Evolutionary conservation across 1,284 basidiomycete species (phyloP).

Genomic region (Moesziomyces parantarcticus): DNA sequence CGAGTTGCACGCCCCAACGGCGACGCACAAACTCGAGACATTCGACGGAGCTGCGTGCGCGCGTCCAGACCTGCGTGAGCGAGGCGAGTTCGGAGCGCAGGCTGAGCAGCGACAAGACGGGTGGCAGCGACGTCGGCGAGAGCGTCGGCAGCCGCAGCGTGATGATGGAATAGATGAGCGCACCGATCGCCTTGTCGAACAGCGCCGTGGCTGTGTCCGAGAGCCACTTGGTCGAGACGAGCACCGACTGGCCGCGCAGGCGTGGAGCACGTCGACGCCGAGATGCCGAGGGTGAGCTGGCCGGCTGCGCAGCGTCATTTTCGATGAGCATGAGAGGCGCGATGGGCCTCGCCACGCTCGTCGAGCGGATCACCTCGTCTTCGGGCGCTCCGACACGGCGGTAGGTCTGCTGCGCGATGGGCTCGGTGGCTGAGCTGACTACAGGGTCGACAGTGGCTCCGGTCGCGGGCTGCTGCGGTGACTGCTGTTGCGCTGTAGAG

Average conservation of each 20-base stretch:
- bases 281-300: conserved; percentile 3
- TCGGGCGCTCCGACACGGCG: conserved; percentile 36
- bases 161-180: conserved; percentile 43
- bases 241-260: conserved; percentile 41
- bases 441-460: background rate
- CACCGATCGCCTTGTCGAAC: conserved; percentile 45
- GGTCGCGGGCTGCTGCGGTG: background rate
- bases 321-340: conserved; percentile 27
- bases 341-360: conserved; percentile 34
- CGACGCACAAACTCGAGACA: conserved; percentile 55
- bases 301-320: background rate
- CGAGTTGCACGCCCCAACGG: conserved; percentile 41
- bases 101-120: conserved; percentile 46
- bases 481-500: background rate
- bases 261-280: conserved; percentile 43
- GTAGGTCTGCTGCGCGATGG: conserved; percentile 19
- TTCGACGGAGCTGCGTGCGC: conserved; percentile 43
- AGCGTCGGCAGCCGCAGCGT: conserved; percentile 50
- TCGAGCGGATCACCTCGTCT: conserved; percentile 27
- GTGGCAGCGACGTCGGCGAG: conserved; percentile 50
- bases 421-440: background rate
- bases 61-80: conserved; percentile 42
- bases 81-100: conserved; percentile 43
- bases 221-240: conserved; percentile 51
- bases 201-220: conserved; percentile 44